These are phyloP conservation scores for Erodium trifolium DNA, from an alignment of 441 rosid species.

Conservation along the genomic window DNA sequence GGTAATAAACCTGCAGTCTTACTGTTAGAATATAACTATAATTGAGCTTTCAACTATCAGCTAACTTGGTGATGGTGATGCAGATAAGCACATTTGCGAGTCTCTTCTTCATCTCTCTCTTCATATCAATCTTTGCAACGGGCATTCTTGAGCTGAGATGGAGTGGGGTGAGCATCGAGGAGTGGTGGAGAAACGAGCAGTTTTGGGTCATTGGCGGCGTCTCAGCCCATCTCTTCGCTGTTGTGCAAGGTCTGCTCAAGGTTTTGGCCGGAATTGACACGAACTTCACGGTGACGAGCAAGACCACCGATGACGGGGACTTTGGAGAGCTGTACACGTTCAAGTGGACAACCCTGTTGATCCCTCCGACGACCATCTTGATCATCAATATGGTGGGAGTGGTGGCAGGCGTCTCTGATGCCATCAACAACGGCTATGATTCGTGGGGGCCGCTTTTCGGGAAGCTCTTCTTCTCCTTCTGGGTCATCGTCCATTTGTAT, in stretches of 20 bases:
- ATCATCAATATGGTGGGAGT: conserved; percentile 92
- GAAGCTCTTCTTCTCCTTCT: conserved; percentile 87
- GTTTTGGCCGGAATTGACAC: conserved; percentile 94
- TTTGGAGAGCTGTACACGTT: conserved; percentile 81
- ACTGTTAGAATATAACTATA: too few species aligned
- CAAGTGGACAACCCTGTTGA: conserved; percentile 97
- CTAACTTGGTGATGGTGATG: conserved; percentile 15
- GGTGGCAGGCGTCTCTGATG: conserved; percentile 90
- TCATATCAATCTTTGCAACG: conserved; percentile 92
- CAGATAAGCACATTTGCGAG: conserved; percentile 97
- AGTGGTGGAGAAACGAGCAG: conserved; percentile 99
- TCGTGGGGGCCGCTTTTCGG: conserved; percentile 97
- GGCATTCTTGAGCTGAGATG: conserved; percentile 98
- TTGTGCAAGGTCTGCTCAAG: conserved; percentile 90
- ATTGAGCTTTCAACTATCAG: too few species aligned
- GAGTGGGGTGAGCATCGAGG: conserved; percentile 98
- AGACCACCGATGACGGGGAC: conserved; percentile 88
- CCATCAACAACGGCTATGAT: conserved; percentile 89
- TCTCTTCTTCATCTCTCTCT: conserved; percentile 96
- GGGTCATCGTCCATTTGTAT: conserved; percentile 96
- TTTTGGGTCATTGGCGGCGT: conserved; percentile 99
- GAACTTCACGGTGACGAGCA: conserved; percentile 89
- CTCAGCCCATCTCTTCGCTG: conserved; percentile 88
- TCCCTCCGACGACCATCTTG: conserved; percentile 93
- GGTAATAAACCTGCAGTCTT: conserved; percentile 29